These are phyloP conservation scores for Closterium sp. DNA, from an alignment of 139 green algal species.

Conservation along the genomic window DNA sequence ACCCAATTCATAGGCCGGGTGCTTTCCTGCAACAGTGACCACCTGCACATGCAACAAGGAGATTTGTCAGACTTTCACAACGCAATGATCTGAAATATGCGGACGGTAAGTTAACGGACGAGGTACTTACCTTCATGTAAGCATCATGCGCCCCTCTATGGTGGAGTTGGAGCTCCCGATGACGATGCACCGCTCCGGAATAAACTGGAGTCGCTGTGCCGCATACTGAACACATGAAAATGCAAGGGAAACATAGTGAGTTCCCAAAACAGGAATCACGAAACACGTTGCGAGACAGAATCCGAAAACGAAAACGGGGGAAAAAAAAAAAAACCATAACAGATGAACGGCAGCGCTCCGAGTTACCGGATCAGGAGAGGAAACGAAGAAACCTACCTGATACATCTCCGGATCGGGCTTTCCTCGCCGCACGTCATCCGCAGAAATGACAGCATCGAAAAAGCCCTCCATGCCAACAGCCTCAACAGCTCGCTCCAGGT, in stretches of 20 bases:
- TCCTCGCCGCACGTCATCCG: constrained; percentile 73
- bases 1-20: constrained; percentile 82
- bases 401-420: constrained; percentile 71
- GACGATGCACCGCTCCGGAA: constrained; percentile 85
- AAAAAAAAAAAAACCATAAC: no score
- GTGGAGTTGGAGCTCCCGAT: constrained; percentile 77
- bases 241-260: background rate
- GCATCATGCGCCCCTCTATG: constrained; percentile 88
- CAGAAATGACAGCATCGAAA: constrained; percentile 78
- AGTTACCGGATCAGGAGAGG: background rate
- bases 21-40: constrained; percentile 73
- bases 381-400: constrained; percentile 16
- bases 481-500: constrained; percentile 59
- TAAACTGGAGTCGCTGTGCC: constrained; percentile 69
- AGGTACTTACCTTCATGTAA: constrained; percentile 73
- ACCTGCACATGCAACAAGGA: background rate
- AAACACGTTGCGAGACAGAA: no score
- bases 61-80: background rate
- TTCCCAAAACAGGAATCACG: no score
- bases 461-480: constrained; percentile 55
- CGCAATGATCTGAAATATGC: background rate
- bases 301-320: no score
- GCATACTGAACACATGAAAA: constrained; percentile 24
- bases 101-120: background rate
- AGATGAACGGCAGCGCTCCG: no score